Evolutionary conservation across 208 protist species (phyloP).

Genomic region (Crithidia acanthocephali): DNA sequence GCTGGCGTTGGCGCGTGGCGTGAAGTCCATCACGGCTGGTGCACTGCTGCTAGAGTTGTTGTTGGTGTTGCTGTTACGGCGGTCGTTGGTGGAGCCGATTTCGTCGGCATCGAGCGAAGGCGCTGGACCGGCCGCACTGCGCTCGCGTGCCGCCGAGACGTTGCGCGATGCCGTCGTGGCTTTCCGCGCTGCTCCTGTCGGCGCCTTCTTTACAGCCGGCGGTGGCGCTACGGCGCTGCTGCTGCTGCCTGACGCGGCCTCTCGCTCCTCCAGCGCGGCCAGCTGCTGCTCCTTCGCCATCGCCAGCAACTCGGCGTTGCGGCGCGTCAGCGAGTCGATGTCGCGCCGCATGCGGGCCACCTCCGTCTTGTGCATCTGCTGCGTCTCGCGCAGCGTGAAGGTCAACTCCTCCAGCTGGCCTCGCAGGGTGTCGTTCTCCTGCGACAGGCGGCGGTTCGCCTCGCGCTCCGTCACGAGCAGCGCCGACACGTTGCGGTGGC

Average conservation of each 20-base stretch:
- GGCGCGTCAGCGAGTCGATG: conserved; percentile 80
- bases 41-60: neutral
- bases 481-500: conserved; percentile 65
- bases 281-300: conserved; percentile 83
- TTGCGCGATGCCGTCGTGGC: conserved; percentile 3
- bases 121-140: neutral
- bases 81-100: neutral
- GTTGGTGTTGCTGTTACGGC: neutral
- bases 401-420: conserved; percentile 84
- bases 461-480: conserved; percentile 79
- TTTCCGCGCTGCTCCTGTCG: neutral
- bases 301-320: conserved; percentile 81
- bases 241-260: neutral
- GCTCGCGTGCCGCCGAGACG: conserved; percentile 7
- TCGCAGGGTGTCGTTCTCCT: conserved; percentile 84
- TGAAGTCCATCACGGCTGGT: conserved; percentile 51
- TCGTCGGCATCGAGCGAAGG: neutral
- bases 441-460: conserved; percentile 57
- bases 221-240: neutral
- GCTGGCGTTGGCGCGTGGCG: conserved; percentile 29
- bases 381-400: conserved; percentile 67
- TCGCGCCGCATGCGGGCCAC: conserved; percentile 76
- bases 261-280: conserved; percentile 32
- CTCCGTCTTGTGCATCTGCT: conserved; percentile 72
- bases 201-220: no score